phyloP scores from a whole-genome alignment of 176 grass and related monocot species.

The sorghum (Sorghum bicolor) region DNA sequence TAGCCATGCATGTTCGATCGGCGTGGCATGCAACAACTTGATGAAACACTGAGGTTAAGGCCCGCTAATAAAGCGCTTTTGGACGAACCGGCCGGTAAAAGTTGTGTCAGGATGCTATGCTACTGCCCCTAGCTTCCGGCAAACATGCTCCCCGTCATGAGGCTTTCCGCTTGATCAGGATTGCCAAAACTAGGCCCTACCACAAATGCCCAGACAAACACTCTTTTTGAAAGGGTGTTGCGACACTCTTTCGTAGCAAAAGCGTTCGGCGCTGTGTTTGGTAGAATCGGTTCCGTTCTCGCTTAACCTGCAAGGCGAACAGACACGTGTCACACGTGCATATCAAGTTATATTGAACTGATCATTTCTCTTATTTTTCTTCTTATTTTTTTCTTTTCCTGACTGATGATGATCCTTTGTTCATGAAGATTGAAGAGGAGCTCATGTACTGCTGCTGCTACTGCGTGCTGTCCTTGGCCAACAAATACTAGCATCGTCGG shows the following conservation, averaged over 20 bases:
- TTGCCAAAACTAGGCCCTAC: neutral
- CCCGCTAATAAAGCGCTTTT: neutral
- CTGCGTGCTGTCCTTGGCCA: neutral
- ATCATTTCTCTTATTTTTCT: neutral
- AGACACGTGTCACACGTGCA: neutral
- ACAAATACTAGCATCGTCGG: neutral
- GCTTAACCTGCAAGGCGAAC: neutral
- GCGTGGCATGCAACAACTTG: neutral
- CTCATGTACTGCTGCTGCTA: neutral
- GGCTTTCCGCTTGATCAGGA: slow-evolving; percentile 25
- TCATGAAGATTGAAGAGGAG: neutral
- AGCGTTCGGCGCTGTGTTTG: slow-evolving; percentile 16
- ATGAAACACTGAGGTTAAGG: slow-evolving; percentile 14
- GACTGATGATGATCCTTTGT: neutral
- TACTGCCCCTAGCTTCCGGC: slow-evolving; percentile 15
- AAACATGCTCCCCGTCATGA: slow-evolving; percentile 46
- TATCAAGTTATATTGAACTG: neutral
- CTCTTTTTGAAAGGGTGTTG: neutral
- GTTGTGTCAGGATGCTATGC: neutral
- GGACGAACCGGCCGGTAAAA: neutral
- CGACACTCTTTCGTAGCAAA: neutral
- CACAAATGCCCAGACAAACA: neutral
- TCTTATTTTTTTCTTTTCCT: neutral
- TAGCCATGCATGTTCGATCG: neutral
- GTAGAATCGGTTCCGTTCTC: neutral